Percentiles rank a stretch among this genome's conserved stretches.
phyloP scores from a whole-genome alignment of 2,329 filamentous ascomycete genomes.

The Didymella exigua region DNA sequence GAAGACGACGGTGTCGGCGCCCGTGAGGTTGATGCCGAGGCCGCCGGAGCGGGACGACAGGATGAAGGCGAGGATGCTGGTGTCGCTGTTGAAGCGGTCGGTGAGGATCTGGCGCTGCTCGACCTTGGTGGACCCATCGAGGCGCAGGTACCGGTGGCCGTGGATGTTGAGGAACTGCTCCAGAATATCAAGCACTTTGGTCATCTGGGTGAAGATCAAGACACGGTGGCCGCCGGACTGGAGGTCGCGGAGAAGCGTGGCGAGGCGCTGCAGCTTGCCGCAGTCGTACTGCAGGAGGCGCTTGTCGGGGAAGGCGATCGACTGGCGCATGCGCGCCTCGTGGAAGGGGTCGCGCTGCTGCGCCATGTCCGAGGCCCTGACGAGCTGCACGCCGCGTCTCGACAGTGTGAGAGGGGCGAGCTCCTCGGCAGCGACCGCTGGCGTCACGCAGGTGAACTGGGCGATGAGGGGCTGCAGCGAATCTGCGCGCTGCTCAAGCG shows the following conservation, averaged over 20 bases:
- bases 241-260: slow-evolving; percentile 81
- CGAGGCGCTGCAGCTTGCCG: slow-evolving; percentile 90
- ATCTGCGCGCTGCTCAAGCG: slow-evolving; percentile 73
- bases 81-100: slow-evolving; percentile 95
- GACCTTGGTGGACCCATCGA: slow-evolving; percentile 95
- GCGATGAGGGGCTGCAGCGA: slow-evolving; percentile 76
- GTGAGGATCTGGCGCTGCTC: slow-evolving; percentile 95
- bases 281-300: slow-evolving; percentile 97
- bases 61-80: slow-evolving; percentile 92
- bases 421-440: slow-evolving; percentile 82
- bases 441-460: slow-evolving; percentile 91
- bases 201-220: slow-evolving; percentile 99
- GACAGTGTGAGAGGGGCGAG: slow-evolving; percentile 69
- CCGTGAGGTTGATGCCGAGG: slow-evolving; percentile 93
- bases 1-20: slow-evolving; percentile 97
- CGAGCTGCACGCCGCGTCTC: slow-evolving; percentile 61
- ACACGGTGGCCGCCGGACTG: slow-evolving; percentile 91
- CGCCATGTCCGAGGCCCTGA: slow-evolving; percentile 62
- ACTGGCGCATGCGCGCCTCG: slow-evolving; percentile 86
- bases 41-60: slow-evolving; percentile 93
- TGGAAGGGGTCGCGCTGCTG: slow-evolving; percentile 81
- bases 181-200: slow-evolving; percentile 94
- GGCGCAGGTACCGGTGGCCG: slow-evolving; percentile 91
- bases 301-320: slow-evolving; percentile 96
- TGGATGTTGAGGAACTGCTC: slow-evolving; percentile 98